These are phyloP conservation scores for Xylariomycetidae sp. DNA, from an alignment of 2,329 filamentous ascomycete genomes.

Conservation along the genomic window DNA sequence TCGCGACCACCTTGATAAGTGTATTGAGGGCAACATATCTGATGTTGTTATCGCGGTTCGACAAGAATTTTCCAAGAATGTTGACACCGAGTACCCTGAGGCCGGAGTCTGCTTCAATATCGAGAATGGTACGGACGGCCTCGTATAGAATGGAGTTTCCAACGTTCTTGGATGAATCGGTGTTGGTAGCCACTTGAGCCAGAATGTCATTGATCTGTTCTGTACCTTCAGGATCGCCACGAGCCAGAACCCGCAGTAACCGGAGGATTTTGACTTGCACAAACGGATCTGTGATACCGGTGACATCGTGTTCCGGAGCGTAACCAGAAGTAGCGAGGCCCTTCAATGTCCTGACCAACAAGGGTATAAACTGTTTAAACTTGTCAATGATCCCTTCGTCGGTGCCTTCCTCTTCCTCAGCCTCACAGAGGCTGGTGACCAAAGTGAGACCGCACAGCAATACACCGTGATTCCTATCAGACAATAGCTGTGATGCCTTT, in stretches of 20 bases:
- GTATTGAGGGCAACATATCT: conserved; percentile 97
- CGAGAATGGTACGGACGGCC: conserved; percentile 91
- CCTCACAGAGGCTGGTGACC: conserved; percentile 88
- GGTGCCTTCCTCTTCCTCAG: conserved; percentile 87
- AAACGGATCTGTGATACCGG: conserved; percentile 96
- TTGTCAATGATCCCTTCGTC: conserved; percentile 86
- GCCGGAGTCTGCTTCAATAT: conserved; percentile 96
- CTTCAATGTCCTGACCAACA: conserved; percentile 86
- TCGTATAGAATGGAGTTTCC: conserved; percentile 98
- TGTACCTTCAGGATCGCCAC: conserved; percentile 81
- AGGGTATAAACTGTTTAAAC: conserved; percentile 81
- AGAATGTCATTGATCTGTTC: conserved; percentile 99
- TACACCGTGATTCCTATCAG: conserved; percentile 94
- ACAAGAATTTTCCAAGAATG: conserved; percentile 94
- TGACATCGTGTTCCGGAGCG: conserved; percentile 96
- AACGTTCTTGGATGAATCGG: conserved; percentile 96
- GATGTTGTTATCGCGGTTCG: conserved; percentile 99
- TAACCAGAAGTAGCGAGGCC: conserved; percentile 92
- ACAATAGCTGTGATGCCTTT: conserved; percentile 81
- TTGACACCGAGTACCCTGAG: conserved; percentile 93
- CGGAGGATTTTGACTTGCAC: conserved; percentile 94
- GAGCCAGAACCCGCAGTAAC: conserved; percentile 77
- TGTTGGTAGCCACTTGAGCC: conserved; percentile 96
- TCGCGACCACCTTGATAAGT: conserved; percentile 93
- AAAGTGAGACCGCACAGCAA: conserved; percentile 87